Evolutionary conservation across 257 asterid species (phyloP).

Genomic region (Paraleonurus japonicus): DNA sequence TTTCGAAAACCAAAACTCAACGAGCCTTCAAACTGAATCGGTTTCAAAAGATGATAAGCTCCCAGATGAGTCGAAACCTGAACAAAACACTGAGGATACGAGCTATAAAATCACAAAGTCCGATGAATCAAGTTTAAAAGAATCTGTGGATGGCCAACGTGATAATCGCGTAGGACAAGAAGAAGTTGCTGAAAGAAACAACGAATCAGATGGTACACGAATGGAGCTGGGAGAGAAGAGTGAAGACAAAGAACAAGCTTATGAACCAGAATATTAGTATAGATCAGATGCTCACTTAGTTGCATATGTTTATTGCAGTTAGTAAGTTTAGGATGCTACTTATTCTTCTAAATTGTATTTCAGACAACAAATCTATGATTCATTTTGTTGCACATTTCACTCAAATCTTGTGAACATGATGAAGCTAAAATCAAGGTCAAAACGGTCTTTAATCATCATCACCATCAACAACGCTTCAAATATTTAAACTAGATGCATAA

Average conservation of each 20-base stretch:
- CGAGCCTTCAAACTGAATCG: neutral
- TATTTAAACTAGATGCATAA: neutral
- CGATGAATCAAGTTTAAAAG: neutral
- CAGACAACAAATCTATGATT: neutral
- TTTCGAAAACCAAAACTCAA: neutral
- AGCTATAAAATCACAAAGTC: neutral
- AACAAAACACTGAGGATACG: neutral
- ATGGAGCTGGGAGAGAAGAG: slow-evolving; percentile 24
- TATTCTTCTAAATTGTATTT: neutral
- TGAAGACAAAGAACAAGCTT: slow-evolving; percentile 12
- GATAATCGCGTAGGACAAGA: slow-evolving; percentile 23
- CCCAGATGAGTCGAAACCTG: neutral
- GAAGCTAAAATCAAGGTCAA: neutral
- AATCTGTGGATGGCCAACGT: neutral
- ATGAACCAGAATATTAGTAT: slow-evolving; percentile 37
- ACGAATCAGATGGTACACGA: slow-evolving; percentile 20
- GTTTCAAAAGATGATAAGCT: neutral
- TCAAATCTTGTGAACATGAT: neutral
- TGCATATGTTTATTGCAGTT: slow-evolving; percentile 12
- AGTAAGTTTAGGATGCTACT: neutral
- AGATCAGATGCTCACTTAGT: slow-evolving; percentile 12
- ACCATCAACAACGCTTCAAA: neutral
- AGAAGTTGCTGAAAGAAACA: slow-evolving; percentile 14
- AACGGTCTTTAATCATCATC: neutral
- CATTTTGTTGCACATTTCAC: neutral